Percentiles rank a stretch among this genome's conserved stretches.
Conservation (phyloP, 73 alveolate species). For the Paramecium biaurelia region DNA sequence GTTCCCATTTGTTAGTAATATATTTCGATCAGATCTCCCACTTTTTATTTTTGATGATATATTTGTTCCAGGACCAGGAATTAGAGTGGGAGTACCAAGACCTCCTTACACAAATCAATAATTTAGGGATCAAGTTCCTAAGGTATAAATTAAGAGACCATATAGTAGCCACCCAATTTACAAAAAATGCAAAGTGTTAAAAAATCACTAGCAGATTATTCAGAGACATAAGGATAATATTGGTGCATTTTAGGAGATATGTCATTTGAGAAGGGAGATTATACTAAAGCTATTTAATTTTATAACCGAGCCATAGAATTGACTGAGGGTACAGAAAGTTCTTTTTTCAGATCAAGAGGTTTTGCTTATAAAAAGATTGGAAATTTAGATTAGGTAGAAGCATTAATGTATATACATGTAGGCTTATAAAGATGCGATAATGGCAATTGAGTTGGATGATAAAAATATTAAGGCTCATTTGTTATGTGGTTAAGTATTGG, state of each 20-base stretch:
- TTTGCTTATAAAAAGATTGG: background rate
- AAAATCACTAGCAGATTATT: background rate
- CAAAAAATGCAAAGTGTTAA: background rate
- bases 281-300: background rate
- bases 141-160: background rate
- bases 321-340: constrained; percentile 37
- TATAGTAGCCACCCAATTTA: constrained; percentile 11
- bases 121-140: constrained; percentile 15
- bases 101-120: constrained; percentile 44
- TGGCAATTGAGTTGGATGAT: constrained; percentile 39
- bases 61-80: constrained; percentile 3
- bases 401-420: background rate
- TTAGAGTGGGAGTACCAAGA: constrained; percentile 32
- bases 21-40: constrained; percentile 32
- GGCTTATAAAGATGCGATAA: constrained; percentile 25
- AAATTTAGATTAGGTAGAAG: background rate
- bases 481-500: constrained; percentile 41
- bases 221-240: constrained; percentile 14
- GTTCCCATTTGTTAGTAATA: constrained; percentile 32
- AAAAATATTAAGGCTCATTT: constrained; percentile 44
- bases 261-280: background rate
- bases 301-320: constrained; percentile 9
- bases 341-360: constrained; percentile 27
- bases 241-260: constrained; percentile 19
- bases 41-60: constrained; percentile 21